Percentiles rank a stretch among this genome's conserved stretches.
These are phyloP conservation scores for Penicillium riverlandense DNA, from an alignment of 495 filamentous ascomycete genomes.

Conservation along the genomic window DNA sequence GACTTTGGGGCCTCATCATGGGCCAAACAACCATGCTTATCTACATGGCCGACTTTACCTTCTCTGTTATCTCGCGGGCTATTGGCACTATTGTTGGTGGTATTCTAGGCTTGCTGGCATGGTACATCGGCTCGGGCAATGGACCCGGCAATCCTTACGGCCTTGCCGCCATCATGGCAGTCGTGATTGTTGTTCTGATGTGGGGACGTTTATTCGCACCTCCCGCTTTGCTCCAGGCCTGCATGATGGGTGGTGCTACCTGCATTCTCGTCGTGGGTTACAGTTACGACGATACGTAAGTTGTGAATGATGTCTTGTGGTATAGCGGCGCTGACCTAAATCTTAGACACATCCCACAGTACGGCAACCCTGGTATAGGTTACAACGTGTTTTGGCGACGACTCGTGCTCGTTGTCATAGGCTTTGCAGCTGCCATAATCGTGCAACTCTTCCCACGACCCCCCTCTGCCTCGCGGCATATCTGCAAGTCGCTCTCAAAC, in stretches of 20 bases:
- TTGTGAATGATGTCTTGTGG: neutral
- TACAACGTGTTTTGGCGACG: constrained; percentile 41
- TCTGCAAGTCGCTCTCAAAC: constrained; percentile 34
- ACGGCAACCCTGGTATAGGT: constrained; percentile 36
- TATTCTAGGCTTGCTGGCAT: constrained; percentile 30
- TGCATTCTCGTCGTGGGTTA: constrained; percentile 34
- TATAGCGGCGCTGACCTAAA: neutral
- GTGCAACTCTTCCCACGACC: constrained; percentile 38
- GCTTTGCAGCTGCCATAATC: constrained; percentile 28
- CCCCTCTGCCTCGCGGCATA: constrained; percentile 33
- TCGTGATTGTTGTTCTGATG: constrained; percentile 25
- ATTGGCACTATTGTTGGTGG: constrained; percentile 33
- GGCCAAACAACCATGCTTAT: constrained; percentile 33
- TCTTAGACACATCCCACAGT: constrained; percentile 25
- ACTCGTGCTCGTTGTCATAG: constrained; percentile 33
- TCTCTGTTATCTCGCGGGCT: constrained; percentile 24
- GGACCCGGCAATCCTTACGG: constrained; percentile 37
- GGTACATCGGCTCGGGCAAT: constrained; percentile 40
- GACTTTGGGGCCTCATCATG: constrained; percentile 42
- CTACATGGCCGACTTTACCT: constrained; percentile 40
- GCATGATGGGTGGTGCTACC: constrained; percentile 35
- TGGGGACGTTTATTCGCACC: constrained; percentile 32
- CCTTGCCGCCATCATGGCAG: constrained; percentile 28
- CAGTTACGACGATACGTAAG: constrained; percentile 34
- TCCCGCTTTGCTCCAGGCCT: constrained; percentile 19